Evolutionary conservation across 192 early-diverging fungal species (phyloP), one percentile per base, ranked within the genome.

Genomic region (Coemansia sp.): DNA sequence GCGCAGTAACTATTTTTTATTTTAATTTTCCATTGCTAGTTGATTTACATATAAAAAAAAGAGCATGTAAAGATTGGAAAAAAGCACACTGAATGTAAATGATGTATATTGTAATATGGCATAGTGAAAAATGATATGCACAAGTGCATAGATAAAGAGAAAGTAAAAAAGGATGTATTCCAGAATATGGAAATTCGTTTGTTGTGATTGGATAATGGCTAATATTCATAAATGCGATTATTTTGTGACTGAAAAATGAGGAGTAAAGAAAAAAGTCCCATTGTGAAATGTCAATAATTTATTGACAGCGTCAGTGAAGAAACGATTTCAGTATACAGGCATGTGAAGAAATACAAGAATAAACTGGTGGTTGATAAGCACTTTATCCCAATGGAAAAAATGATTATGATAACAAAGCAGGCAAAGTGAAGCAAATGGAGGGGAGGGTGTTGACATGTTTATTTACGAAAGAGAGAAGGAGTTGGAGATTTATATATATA

Each of bases 221-320:
- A 54, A 54, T 54, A 54, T 54, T 26, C 51, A 12, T 26, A 13
- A 54, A 54, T 54, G 51, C 7, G 7, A 22, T 18, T 42, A 52
- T 54, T 62, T 64, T 19, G n/a, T 49, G 47, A 49, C 6, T 7
- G n/a, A 16, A 49, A 16, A 16, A 18, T 7, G n/a, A 49, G 47
- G n/a, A 19, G 47, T 7, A 18, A 21, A 36, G 52, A 45, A 64
- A 41, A 52, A 41, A 36, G 7, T 41, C 51, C 3, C 21, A 56
- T 65, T 65, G 54, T 47, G 26, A 40, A 65, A 55, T 43, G 63
- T 40, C 63, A 56, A 65, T 65, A 41, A 65, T 65, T 65, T 65
- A 40, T 56, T 21, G 26, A 55, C 41, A 62, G 41, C 60, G 43
- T 18, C 60, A 45, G 60, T 45, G 40, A 10, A 19, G 21, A 41